A percentile compares a stretch with the other conserved stretches of the same genome.
phyloP scores from a whole-genome alignment of 2,329 filamentous ascomycete species.

The Apiospora saccharicola region DNA sequence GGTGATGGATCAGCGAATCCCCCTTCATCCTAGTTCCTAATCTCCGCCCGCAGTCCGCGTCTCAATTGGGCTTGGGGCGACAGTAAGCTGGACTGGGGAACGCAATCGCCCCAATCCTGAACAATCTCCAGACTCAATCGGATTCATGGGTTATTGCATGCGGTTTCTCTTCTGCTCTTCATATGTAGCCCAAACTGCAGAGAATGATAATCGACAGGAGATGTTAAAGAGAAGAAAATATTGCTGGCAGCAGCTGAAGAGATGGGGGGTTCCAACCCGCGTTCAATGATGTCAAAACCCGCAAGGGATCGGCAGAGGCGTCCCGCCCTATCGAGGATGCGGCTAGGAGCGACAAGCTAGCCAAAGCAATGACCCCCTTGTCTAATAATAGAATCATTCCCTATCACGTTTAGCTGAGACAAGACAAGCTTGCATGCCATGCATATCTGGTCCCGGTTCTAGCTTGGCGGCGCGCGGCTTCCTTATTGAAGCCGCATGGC shows the following conservation, averaged over 20 bases:
- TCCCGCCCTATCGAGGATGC: slow-evolving; percentile 8
- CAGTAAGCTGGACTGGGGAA: background rate
- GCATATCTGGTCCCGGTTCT: background rate
- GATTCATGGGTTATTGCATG: no score
- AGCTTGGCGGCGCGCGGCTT: no score
- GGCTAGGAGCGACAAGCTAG: background rate
- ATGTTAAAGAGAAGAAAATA: background rate
- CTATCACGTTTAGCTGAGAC: background rate
- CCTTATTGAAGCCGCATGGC: background rate
- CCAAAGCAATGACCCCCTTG: background rate
- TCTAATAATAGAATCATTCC: slow-evolving; percentile 5
- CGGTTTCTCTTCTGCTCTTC: no score
- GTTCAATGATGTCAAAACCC: background rate
- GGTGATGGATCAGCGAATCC: background rate
- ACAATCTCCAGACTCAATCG: no score
- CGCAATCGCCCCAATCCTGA: no score
- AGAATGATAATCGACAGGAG: no score
- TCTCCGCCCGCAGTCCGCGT: background rate
- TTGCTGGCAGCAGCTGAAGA: background rate
- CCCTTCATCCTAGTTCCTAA: background rate
- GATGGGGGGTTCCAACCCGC: background rate
- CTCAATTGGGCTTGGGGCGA: background rate
- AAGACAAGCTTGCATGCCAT: background rate
- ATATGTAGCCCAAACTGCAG: no score
- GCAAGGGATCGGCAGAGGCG: background rate